A percentile compares a stretch with the other conserved stretches of the same genome.
Evolutionary conservation across 2,329 filamentous ascomycete genomes (phyloP).

Genomic region (Aspergillus costaricaensis): DNA sequence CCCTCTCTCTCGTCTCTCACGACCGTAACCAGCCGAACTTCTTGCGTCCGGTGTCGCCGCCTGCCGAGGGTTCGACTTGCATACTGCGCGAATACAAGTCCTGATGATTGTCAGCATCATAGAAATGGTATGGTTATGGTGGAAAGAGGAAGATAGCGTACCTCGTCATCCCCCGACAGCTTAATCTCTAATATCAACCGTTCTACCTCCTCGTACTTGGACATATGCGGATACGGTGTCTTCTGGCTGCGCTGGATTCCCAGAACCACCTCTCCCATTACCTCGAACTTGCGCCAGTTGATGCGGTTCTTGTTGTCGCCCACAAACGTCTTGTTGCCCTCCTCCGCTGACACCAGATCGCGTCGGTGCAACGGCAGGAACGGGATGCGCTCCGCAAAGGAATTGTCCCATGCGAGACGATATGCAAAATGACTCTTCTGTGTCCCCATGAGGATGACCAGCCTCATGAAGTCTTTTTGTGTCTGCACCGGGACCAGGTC

Average conservation of each 20-base stretch:
- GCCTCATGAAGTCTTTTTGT: constrained; percentile 81
- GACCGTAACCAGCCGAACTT: constrained; percentile 48
- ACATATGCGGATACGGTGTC: constrained; percentile 72
- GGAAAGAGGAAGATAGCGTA: constrained; percentile 48
- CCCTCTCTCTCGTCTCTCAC: constrained; percentile 19
- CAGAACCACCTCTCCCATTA: constrained; percentile 87
- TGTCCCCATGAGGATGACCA: constrained; percentile 89
- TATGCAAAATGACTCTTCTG: constrained; percentile 93
- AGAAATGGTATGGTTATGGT: background rate
- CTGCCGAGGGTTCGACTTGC: constrained; percentile 53
- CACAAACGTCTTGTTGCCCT: constrained; percentile 88
- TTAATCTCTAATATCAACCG: constrained; percentile 79
- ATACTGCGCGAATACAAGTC: constrained; percentile 62
- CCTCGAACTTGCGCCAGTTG: constrained; percentile 98
- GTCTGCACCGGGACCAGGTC: constrained; percentile 70
- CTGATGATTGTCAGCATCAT: constrained; percentile 37
- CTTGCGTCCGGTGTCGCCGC: constrained; percentile 40
- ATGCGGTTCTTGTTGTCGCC: constrained; percentile 72
- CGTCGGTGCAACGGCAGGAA: constrained; percentile 88
- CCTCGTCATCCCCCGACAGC: constrained; percentile 84
- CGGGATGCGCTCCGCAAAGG: constrained; percentile 82
- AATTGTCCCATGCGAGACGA: constrained; percentile 96
- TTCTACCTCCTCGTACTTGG: constrained; percentile 68
- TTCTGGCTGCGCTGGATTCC: constrained; percentile 91
- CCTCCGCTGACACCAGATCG: constrained; percentile 87